Evolutionary conservation across 2,329 filamentous ascomycete species (phyloP), one percentile per base, ranked within the genome.

Genomic region (Cercospora canescens): DNA sequence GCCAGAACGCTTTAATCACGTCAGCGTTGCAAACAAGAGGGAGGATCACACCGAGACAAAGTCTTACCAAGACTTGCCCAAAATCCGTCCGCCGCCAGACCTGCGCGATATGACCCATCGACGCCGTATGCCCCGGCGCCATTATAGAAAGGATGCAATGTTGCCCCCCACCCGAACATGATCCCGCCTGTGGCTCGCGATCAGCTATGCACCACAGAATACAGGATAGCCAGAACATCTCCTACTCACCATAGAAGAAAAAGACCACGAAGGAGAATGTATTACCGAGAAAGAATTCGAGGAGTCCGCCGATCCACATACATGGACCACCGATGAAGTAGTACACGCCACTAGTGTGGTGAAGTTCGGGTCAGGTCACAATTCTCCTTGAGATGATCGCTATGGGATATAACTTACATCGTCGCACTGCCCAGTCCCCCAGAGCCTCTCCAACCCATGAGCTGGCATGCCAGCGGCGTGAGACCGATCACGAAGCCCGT

Each of bases 261-360:
- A 75, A 75, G 1, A 73, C 72, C 16, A 74, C 70, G 28, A 68
- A 73, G 5, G 71, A 63, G 57, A 75, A 75, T 3, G 73, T 75
- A 50, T 79, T 78, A 60, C 76, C 76, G 21, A 78, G 68, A 45
- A 78, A 63, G 58, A 76, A 78, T 52, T 78, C 76, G 21, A 78
- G 72, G 16, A 78, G 60, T 8, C 68, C 69, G 9, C 72, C 73
- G 54, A 77, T 57, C 18, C 74, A 61, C 67, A 78, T 72, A 8
- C 76, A 69, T 8, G 76, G 68, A 41, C 76, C 77, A 52, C 75
- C 76, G 52, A 78, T 74, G 63, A 78, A 76, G 68, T 73, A 76
- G 69, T 73, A 75, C 41, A 72, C 69, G 35, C 74, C 76, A 24
- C 66, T 70, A 12, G 21, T 9, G n/a, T 24, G 8, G 32, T 18